Base-by-base conservation (phyloP, 768 basidiomycete species). In the Clavaria fumosa region DNA sequence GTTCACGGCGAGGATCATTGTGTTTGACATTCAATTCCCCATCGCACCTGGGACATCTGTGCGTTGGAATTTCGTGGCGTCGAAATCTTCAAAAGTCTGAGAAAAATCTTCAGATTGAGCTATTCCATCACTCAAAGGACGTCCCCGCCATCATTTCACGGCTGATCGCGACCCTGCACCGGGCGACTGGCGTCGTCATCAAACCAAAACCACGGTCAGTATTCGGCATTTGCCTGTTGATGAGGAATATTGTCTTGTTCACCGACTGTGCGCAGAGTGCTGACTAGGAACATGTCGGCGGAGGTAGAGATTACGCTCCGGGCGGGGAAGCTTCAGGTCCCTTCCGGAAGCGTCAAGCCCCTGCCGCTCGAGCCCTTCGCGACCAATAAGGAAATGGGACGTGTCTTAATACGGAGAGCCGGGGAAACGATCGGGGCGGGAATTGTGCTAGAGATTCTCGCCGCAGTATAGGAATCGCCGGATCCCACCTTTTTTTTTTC, bases 391-490 rank as follows among this genome's bases (percentile, higher is more conserved):
- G 85, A 91, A 39, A 95, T 97, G 95, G 95, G 95, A 0, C 62
- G 95, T 33, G 70, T 99, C 35, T 52, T 99, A 44, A 63, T 99
- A 41, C 64, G 95, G 31, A 63, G 93, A 38, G 77, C 75, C 21
- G 95, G 95, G 1, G 91, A 96, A 60, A 96, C 95, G 0, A 82
- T 99, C 42, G 88, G 78, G 26, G 91, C 91, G 31, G 91, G 90
- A n/a, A 61, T 71, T 37, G 55, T 61, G 7, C 49, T 68, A 34
- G 60, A 65, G 30, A 58, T 69, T 20, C 42, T 55, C 19, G 45
- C 45, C 22, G 63, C 45, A 54, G 26, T 10, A 9, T 28, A 27
- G 11, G 24, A 23, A 15, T 38, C 14, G 30, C 15, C 21, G 15
- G 22, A 31, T 5, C 5, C 15, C 6, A n/a, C n/a, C n/a, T n/a